Percentiles rank a stretch among this genome's conserved stretches.
Conservation (phyloP, 2,329 filamentous ascomycete genomes). For the Gaeumannomyces tritici region DNA sequence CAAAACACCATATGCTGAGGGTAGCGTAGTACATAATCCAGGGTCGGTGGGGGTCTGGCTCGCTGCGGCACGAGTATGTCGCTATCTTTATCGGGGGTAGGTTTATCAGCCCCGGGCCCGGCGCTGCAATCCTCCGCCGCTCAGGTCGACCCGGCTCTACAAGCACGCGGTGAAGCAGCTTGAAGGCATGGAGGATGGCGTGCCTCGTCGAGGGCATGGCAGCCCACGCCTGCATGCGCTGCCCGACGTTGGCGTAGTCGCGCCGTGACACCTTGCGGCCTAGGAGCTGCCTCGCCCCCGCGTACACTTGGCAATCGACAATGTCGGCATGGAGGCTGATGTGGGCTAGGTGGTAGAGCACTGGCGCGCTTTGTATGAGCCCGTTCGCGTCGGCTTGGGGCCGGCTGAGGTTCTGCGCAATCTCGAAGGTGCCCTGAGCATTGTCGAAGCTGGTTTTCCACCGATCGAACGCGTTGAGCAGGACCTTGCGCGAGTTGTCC, state of each 20-base stretch:
- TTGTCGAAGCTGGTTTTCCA: conserved; percentile 82
- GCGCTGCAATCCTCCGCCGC: conserved; percentile 5
- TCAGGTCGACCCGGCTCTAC: conserved; percentile 35
- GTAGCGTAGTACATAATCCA: conserved; percentile 88
- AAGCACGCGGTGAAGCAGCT: conserved; percentile 69
- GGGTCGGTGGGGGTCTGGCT: conserved; percentile 73
- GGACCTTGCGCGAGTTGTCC: conserved; percentile 68
- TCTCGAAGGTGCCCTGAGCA: conserved; percentile 36
- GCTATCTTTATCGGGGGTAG: conserved; percentile 28
- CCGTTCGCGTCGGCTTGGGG: conserved; percentile 43
- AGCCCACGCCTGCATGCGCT: conserved; percentile 74
- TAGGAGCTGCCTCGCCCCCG: conserved; percentile 66
- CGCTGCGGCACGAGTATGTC: conserved; percentile 63
- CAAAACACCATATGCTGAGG: conserved; percentile 81
- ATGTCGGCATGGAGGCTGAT: conserved; percentile 86
- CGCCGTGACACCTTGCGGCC: conserved; percentile 63
- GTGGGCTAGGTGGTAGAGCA: conserved; percentile 78
- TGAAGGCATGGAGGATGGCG: conserved; percentile 75
- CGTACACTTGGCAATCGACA: conserved; percentile 82
- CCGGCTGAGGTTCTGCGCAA: conserved; percentile 26
- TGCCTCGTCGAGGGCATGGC: conserved; percentile 65
- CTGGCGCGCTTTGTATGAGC: conserved; percentile 68
- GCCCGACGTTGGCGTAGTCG: conserved; percentile 63
- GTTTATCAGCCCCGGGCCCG: conserved; percentile 8
- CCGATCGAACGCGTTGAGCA: conserved; percentile 73